Percentiles rank a stretch among this genome's conserved stretches.
These are phyloP conservation scores for Vigna nakashimae DNA, from an alignment of 306 rosid genomes.

Conservation along the genomic window DNA sequence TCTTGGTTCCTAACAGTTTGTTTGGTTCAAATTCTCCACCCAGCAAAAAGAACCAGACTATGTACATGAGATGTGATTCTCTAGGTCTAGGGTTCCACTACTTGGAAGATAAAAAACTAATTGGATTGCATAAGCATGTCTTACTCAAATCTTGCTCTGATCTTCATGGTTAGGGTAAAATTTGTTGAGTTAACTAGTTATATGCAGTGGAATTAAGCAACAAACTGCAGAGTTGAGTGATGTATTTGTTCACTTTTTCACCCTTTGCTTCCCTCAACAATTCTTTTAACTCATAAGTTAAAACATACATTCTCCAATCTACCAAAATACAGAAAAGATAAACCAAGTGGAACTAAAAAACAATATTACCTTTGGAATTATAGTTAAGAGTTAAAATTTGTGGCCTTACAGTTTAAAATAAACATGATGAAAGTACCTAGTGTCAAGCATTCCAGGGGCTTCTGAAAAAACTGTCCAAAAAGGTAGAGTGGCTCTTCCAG, in stretches of 20 bases:
- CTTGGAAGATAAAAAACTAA: conserved; percentile 30
- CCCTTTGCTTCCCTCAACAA: conserved; percentile 2
- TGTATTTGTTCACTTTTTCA: conserved; percentile 28
- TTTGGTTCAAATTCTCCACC: conserved; percentile 6
- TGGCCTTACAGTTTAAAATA: conserved; percentile 2
- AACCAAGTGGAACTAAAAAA: conserved; percentile 12
- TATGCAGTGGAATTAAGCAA: not conserved
- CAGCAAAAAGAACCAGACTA: conserved; percentile 2
- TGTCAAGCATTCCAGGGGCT: conserved; percentile 89
- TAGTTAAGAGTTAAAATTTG: conserved; percentile 12
- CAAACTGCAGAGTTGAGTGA: not conserved
- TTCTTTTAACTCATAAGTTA: conserved; percentile 19
- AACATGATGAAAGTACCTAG: conserved; percentile 65
- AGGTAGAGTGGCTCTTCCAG: conserved; percentile 98
- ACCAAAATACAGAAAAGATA: conserved; percentile 27
- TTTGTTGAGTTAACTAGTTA: not conserved
- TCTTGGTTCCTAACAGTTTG: not conserved
- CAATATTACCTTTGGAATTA: conserved; percentile 13
- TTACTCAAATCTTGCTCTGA: not conserved
- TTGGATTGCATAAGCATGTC: not conserved
- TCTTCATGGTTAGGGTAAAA: not conserved
- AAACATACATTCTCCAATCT: conserved; percentile 24
- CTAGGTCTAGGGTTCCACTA: not conserved
- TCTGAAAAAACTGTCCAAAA: conserved; percentile 91
- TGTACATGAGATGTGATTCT: conserved; percentile 3